These are phyloP conservation scores for Ceratobasidium sp. DNA, from an alignment of 1,284 basidiomycete species.

Conservation along the genomic window DNA sequence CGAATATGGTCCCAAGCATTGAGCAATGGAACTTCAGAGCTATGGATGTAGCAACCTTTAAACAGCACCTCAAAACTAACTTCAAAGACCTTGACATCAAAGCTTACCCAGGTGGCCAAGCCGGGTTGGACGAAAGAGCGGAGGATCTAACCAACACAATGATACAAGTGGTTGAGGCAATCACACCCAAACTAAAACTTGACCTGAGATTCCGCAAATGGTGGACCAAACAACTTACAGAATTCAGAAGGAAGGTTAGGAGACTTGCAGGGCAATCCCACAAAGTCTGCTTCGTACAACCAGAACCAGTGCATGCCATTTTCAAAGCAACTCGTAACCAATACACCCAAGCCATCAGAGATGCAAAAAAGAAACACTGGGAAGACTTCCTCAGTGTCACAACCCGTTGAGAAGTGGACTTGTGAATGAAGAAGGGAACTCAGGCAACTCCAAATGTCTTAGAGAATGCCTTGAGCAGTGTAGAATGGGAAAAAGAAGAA, in stretches of 20 bases:
- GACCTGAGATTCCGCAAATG: not conserved
- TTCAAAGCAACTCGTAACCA: not conserved
- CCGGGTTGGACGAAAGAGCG: not conserved
- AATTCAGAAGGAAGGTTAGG: not conserved
- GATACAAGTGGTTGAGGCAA: not conserved
- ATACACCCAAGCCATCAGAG: not conserved
- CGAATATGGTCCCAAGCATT: not conserved
- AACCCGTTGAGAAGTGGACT: too few relatives aligned
- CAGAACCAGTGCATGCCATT: not conserved
- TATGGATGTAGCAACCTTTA: conserved; percentile 9
- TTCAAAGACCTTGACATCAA: not conserved
- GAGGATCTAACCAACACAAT: not conserved
- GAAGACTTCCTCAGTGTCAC: conserved; percentile 32
- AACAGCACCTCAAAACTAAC: not conserved
- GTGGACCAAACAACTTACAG: conserved; percentile 24
- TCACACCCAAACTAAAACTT: not conserved
- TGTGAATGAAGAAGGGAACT: too few relatives aligned
- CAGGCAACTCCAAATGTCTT: too few relatives aligned
- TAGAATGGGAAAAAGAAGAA: too few relatives aligned
- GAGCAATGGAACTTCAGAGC: not conserved
- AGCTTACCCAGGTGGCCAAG: not conserved
- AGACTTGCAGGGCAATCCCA: not conserved
- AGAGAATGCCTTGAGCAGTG: too few relatives aligned
- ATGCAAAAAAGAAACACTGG: conserved; percentile 42
- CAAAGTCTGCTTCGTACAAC: not conserved